Evolutionary conservation across 345 rosid genomes (phyloP).

Genomic region (Firmiana major): DNA sequence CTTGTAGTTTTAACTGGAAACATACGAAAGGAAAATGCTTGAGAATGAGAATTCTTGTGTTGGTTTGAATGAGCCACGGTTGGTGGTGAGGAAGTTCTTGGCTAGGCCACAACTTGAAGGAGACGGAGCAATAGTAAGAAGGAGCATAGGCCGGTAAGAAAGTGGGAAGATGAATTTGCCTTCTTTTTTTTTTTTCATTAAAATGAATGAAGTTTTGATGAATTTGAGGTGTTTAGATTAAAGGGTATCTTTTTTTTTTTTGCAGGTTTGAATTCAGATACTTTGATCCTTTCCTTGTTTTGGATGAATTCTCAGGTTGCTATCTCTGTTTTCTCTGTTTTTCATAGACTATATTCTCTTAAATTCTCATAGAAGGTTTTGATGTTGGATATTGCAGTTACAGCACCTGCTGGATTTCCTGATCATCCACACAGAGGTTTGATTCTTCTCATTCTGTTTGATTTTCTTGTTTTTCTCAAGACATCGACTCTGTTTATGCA

Average conservation of each 20-base stretch:
- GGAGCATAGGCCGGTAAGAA: constrained; percentile 84
- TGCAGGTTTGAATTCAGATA: constrained; percentile 76
- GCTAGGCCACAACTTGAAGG: constrained; percentile 90
- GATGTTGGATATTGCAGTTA: constrained; percentile 40
- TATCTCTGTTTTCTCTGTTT: constrained; percentile 21
- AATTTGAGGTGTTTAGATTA: constrained; percentile 5
- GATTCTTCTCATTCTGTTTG: background rate
- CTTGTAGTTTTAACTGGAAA: background rate
- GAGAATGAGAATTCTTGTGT: constrained; percentile 22
- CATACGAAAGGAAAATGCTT: constrained; percentile 25
- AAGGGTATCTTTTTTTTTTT: constrained; percentile 11
- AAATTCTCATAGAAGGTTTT: background rate
- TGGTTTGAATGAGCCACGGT: constrained; percentile 36
- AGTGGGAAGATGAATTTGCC: background rate
- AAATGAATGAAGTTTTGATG: background rate
- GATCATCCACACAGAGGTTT: constrained; percentile 97
- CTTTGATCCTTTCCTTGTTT: constrained; percentile 78
- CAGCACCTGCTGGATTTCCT: constrained; percentile 87
- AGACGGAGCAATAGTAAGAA: constrained; percentile 72
- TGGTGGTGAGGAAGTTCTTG: constrained; percentile 65
- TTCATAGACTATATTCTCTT: background rate
- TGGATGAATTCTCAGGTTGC: constrained; percentile 86
- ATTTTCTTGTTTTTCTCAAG: background rate
- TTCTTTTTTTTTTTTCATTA: background rate
- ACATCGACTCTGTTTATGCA: background rate